These are phyloP conservation scores for Orychophragmus violaceus DNA, from an alignment of 345 rosid species.

Conservation along the genomic window DNA sequence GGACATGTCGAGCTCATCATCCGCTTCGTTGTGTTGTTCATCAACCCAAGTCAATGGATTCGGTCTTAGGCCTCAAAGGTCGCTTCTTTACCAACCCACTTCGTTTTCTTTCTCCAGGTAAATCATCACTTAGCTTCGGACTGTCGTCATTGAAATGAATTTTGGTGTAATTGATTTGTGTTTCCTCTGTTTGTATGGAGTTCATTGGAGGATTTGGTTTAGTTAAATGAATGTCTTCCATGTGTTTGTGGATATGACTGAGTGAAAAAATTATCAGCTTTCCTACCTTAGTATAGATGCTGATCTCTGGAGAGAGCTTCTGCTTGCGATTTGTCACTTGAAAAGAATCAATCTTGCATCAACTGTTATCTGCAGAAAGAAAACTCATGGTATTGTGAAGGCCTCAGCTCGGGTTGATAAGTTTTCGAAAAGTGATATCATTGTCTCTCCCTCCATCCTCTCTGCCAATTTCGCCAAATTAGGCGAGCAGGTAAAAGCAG, in stretches of 20 bases:
- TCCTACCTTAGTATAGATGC: too few species aligned
- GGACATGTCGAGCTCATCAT: slow-evolving; percentile 19
- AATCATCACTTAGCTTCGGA: too few species aligned
- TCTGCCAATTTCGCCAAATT: slow-evolving; percentile 87
- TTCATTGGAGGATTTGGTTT: not conserved
- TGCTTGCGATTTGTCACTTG: too few species aligned
- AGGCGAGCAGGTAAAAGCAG: slow-evolving; percentile 98
- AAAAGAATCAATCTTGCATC: not conserved
- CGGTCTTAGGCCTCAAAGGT: slow-evolving; percentile 27
- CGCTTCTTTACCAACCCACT: slow-evolving; percentile 23
- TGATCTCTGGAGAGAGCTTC: too few species aligned
- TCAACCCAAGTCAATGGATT: slow-evolving; percentile 31
- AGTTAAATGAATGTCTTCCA: not conserved
- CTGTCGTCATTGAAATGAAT: not conserved
- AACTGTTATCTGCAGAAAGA: slow-evolving; percentile 38
- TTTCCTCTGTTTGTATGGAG: too few species aligned
- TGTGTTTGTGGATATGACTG: not conserved
- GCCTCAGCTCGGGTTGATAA: slow-evolving; percentile 85
- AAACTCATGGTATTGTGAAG: slow-evolving; percentile 48
- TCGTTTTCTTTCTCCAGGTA: slow-evolving; percentile 31
- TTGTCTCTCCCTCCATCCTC: slow-evolving; percentile 91
- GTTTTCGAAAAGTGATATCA: slow-evolving; percentile 83
- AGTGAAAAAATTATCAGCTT: too few species aligned
- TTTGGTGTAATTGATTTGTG: not conserved
- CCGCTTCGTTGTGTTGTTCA: slow-evolving; percentile 25